Percentiles rank a stretch among this genome's conserved stretches.
Evolutionary conservation across 2,329 filamentous ascomycete species (phyloP).

Genomic region (Akanthomyces muscarius): DNA sequence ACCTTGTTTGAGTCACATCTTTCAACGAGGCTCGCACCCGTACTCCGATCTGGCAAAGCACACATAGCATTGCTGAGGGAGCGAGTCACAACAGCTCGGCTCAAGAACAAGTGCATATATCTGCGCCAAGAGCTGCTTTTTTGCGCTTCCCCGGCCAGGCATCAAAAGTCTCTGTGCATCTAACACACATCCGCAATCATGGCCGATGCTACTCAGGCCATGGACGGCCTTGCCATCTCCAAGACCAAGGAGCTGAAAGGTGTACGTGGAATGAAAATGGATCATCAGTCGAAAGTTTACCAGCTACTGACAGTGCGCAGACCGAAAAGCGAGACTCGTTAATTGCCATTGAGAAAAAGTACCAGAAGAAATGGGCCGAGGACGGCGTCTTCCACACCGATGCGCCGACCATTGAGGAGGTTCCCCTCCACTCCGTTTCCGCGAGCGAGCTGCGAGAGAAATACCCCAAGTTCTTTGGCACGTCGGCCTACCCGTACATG

Average conservation of each 20-base stretch:
- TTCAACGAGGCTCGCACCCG: background rate
- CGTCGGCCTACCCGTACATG: constrained; percentile 60
- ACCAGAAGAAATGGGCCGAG: constrained; percentile 64
- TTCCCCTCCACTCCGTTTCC: constrained; percentile 69
- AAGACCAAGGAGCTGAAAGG: constrained; percentile 60
- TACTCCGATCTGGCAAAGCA: background rate
- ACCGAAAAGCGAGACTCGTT: constrained; percentile 85
- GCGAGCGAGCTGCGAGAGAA: constrained; percentile 72
- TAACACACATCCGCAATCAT: constrained; percentile 31
- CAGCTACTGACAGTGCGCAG: constrained; percentile 36
- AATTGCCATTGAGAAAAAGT: constrained; percentile 83
- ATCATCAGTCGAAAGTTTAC: too few species aligned
- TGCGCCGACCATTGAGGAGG: constrained; percentile 74
- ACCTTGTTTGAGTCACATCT: constrained; percentile 16
- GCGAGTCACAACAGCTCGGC: constrained; percentile 3
- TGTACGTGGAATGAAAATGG: constrained; percentile 33
- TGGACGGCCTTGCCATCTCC: constrained; percentile 50
- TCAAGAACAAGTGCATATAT: background rate
- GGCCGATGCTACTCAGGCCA: constrained; percentile 44
- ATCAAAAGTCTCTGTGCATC: background rate
- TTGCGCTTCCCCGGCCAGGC: background rate
- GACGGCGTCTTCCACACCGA: constrained; percentile 72
- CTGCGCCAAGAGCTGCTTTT: background rate
- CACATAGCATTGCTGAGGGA: constrained; percentile 10
- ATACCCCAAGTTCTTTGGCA: constrained; percentile 85